Evolutionary conservation across 306 rosid species (phyloP).

Genomic region (Glycine soja): DNA sequence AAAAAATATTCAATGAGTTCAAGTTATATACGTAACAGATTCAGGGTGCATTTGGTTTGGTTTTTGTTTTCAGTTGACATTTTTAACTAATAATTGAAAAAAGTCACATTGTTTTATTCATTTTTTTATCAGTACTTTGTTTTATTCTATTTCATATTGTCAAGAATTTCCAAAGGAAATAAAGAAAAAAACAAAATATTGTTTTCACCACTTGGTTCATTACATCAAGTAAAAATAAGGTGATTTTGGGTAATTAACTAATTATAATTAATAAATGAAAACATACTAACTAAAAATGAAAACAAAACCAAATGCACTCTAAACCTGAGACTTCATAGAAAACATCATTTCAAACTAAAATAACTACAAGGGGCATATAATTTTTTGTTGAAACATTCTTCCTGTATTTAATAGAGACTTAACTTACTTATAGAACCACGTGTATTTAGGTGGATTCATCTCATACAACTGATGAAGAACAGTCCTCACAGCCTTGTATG

Average conservation of each 20-base stretch:
- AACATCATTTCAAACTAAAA: slow-evolving; percentile 20
- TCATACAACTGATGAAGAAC: slow-evolving; percentile 91
- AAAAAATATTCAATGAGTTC: neutral
- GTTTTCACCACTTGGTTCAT: neutral
- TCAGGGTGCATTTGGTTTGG: neutral
- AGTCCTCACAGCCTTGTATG: slow-evolving; percentile 94
- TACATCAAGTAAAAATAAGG: neutral
- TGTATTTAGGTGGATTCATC: slow-evolving; percentile 91
- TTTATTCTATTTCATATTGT: neutral
- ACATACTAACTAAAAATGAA: neutral
- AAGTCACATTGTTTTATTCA: no score
- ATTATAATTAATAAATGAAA: neutral
- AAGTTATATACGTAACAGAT: neutral
- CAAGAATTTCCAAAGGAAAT: neutral
- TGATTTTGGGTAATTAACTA: neutral
- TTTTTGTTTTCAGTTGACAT: neutral
- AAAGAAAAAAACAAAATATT: neutral
- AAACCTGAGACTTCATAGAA: neutral
- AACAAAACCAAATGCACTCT: slow-evolving; percentile 11
- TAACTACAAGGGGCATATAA: neutral
- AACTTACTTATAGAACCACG: slow-evolving; percentile 94
- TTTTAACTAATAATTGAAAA: neutral
- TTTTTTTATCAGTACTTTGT: no score
- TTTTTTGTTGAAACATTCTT: slow-evolving; percentile 26
- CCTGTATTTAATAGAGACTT: neutral